These are phyloP conservation scores for Cordyceps militaris DNA, from an alignment of 2,329 filamentous ascomycete species.

Conservation along the genomic window DNA sequence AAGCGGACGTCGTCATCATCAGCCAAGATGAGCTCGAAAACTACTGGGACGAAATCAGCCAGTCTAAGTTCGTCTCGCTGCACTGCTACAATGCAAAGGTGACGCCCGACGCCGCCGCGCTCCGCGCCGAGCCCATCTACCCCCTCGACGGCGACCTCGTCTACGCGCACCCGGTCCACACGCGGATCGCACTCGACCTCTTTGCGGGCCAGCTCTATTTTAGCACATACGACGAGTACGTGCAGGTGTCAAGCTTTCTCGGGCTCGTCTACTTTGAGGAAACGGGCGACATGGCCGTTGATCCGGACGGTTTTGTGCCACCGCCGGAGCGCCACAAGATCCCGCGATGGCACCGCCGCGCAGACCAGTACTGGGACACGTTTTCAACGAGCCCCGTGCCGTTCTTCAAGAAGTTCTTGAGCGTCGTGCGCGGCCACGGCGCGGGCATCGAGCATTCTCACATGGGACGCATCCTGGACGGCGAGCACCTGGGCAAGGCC, in stretches of 20 bases:
- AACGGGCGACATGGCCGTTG: conserved; percentile 17
- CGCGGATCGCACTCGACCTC: conserved; percentile 46
- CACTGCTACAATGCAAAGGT: conserved; percentile 37
- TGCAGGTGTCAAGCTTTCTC: conserved; percentile 41
- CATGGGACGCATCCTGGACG: conserved; percentile 31
- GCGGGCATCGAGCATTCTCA: conserved; percentile 35
- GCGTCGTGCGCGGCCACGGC: conserved; percentile 30
- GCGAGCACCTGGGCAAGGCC: conserved; percentile 18
- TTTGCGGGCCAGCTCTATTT: conserved; percentile 65
- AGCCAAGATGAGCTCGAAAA: conserved; percentile 53
- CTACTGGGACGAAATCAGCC: conserved; percentile 27
- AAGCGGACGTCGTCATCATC: conserved; percentile 42
- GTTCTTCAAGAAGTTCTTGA: conserved; percentile 31
- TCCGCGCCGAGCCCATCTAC: background rate
- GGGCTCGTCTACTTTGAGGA: conserved; percentile 34
- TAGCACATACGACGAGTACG: conserved; percentile 46
- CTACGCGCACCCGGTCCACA: conserved; percentile 14
- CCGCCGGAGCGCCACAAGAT: background rate
- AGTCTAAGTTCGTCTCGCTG: conserved; percentile 29
- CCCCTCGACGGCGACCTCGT: conserved; percentile 12
- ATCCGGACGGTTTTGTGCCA: conserved; percentile 29
- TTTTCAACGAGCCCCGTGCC: conserved; percentile 28
- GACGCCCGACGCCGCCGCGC: background rate
- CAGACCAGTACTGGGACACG: background rate
- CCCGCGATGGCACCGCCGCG: background rate